Evolutionary conservation across 805 yeast species (phyloP).

Genomic region (Ogataea salicorniae): DNA sequence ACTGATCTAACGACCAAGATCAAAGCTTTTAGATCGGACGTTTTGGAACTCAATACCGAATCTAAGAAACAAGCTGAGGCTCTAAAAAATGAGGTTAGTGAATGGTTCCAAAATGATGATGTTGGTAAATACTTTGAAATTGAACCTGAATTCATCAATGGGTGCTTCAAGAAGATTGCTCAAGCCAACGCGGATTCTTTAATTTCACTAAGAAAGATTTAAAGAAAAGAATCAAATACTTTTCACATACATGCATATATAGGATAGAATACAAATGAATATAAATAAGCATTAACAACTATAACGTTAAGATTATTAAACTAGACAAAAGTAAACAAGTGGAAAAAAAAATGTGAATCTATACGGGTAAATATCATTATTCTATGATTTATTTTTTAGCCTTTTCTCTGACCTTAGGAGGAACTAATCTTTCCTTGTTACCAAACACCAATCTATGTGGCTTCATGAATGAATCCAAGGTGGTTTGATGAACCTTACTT

Average conservation of each 20-base stretch:
- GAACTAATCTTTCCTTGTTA: constrained; percentile 64
- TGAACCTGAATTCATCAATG: constrained; percentile 8
- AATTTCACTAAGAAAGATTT: constrained; percentile 10
- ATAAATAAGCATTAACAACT: background rate
- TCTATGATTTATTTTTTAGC: constrained; percentile 16
- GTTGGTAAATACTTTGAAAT: constrained; percentile 19
- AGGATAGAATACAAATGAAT: background rate
- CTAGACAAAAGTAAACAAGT: background rate
- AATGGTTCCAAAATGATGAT: constrained; percentile 18
- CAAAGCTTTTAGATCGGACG: constrained; percentile 11
- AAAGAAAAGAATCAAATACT: background rate
- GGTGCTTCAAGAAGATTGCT: constrained; percentile 8
- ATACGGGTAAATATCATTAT: background rate
- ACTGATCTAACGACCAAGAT: constrained; percentile 3
- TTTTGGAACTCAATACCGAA: constrained; percentile 12
- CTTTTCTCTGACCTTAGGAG: constrained; percentile 51
- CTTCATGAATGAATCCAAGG: constrained; percentile 67
- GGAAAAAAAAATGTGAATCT: background rate
- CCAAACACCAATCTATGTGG: constrained; percentile 82
- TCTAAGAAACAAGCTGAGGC: constrained; percentile 9
- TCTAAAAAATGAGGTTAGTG: constrained; percentile 1
- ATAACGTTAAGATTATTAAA: background rate
- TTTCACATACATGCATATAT: background rate
- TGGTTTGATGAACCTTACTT: constrained; percentile 54
- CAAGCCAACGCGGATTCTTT: constrained; percentile 13